Base-by-base conservation (phyloP, 169 alveolate species). In the Plasmodium yoelii region DNA sequence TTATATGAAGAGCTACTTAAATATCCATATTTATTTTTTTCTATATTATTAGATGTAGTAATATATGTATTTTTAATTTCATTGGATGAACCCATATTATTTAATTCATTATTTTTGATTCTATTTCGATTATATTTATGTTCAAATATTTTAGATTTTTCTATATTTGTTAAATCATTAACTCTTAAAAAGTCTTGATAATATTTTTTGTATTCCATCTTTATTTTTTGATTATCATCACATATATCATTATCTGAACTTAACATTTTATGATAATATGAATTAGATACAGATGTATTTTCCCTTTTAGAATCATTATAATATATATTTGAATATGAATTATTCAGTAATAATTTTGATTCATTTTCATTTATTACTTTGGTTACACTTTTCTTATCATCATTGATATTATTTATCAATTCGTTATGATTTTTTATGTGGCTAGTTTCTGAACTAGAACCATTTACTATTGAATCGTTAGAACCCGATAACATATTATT, bases 151-250 rank as follows among this genome's bases (percentile, higher is more conserved):
- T 44, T 63, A 0, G 51, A 44, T 5, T 46, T 64, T 1, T 77
- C 68, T 10, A 47, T 56, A 63, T 77, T 44, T 63, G 34, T 47
- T n/a, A 77, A 63, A 47, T 77, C 65, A 34, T 77, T 64, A 5
- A 39, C 26, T 42, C 59, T 55, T 42, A 77, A 51, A 63, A 77
- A 63, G 0, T 47, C 77, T 13, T 44, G 69, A 47, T 77, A 64
- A 77, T 77, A 59, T 46, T 61, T 77, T 24, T 69, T 47, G 6
- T 65, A 63, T 34, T 47, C 13, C 75, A 63, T 61, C 0, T 60
- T 63, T 1, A 63, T 6, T 28, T 64, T 64, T 3, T 34, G 42
- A 28, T 8, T 64, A 49, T 77, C 60, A 26, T 39, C 60, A 63
- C 69, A 47, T 44, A 51, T 46, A 69, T 34, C 28, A 34, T 46